Percentiles rank a stretch among this genome's conserved stretches.
Conservation (phyloP, 768 basidiomycete genomes). For the Gelatoporia subvermispora region DNA sequence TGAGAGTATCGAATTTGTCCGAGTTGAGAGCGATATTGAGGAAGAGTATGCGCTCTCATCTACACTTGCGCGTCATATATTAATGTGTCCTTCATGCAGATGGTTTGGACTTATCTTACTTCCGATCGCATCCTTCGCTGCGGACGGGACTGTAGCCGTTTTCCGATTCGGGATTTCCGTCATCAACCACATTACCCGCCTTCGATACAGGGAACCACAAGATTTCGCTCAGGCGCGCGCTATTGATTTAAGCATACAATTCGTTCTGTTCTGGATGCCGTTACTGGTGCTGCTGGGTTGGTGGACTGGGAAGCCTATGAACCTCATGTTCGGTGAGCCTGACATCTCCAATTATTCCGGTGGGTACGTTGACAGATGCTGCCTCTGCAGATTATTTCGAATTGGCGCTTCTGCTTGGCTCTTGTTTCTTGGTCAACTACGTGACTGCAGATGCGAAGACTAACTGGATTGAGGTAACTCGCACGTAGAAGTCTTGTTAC, state of each 20-base stretch:
- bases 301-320: slow-evolving; percentile 58
- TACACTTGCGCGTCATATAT: neutral
- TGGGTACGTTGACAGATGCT: neutral
- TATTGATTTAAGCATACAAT: slow-evolving; percentile 77
- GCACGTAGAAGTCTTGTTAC: too few relatives aligned
- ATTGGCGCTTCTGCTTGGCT: slow-evolving; percentile 56
- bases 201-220: slow-evolving; percentile 38
- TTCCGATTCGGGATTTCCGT: slow-evolving; percentile 48
- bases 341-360: neutral
- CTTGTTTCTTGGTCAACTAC: slow-evolving; percentile 76
- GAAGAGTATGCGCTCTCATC: slow-evolving; percentile 40
- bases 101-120: slow-evolving; percentile 74
- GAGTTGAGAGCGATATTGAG: slow-evolving; percentile 35
- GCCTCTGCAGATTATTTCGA: slow-evolving; percentile 55
- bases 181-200: slow-evolving; percentile 35
- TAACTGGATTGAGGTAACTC: slow-evolving; percentile 62
- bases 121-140: slow-evolving; percentile 69
- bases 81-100: slow-evolving; percentile 25
- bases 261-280: slow-evolving; percentile 77
- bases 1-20: slow-evolving; percentile 21
- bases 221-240: slow-evolving; percentile 61
- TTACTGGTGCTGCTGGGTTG: slow-evolving; percentile 64
- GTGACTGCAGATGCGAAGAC: slow-evolving; percentile 76
- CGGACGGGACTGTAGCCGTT: slow-evolving; percentile 59
- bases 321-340: slow-evolving; percentile 59